Base-by-base conservation (phyloP, 495 filamentous ascomycete genomes). In the Neurospora pannonica region DNA sequence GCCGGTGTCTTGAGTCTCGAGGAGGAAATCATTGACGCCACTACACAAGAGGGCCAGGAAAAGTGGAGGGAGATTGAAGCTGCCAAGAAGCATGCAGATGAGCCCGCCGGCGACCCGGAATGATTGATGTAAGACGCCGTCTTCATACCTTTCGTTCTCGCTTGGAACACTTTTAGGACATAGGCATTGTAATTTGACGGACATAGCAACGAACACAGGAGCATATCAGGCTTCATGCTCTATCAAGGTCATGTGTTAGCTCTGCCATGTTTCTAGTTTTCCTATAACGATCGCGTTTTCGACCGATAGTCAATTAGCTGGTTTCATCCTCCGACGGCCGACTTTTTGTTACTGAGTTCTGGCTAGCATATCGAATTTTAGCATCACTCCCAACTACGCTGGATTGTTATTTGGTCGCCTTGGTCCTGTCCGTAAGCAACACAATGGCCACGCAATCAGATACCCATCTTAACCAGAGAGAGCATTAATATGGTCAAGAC, bases 1-100 rank as follows among this genome's bases (percentile, higher is more conserved):
- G 92, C 94, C 7, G 94, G 92, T 21, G 96, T 98, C 89, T 84
- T 99, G 76, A 97, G 93, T 80, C 81, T 99, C 67, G 95, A 98
- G 80, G 89, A 95, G 76, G 90, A 95, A 40, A 93, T 99, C 71
- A 95, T 99, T 77, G 96, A 99, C 84, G 93, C 93, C 8, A 98
- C 95, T 31, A 99, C 96, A 0, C 93, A 95, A 75, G 94, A 97
- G 79, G 96, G 96, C 10, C 86, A 89, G 82, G 88, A 90, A 81
- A 88, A 90, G 81, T 83, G 97, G 62, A 90, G 92, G 82, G 88
- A 93, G 81, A 86, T 98, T 70, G 93, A 97, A 82, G 86, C 90
- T 62, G 74, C 81, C 71, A 76, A 76, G 40, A 70, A 78, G 73
- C 78, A 82, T 71, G 78, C 77, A 7, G 80, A 79, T 38, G 76